A percentile compares a stretch with the other conserved stretches of the same genome.
Evolutionary conservation across 345 rosid genomes (phyloP).

Genomic region (Populus ilicifolia): DNA sequence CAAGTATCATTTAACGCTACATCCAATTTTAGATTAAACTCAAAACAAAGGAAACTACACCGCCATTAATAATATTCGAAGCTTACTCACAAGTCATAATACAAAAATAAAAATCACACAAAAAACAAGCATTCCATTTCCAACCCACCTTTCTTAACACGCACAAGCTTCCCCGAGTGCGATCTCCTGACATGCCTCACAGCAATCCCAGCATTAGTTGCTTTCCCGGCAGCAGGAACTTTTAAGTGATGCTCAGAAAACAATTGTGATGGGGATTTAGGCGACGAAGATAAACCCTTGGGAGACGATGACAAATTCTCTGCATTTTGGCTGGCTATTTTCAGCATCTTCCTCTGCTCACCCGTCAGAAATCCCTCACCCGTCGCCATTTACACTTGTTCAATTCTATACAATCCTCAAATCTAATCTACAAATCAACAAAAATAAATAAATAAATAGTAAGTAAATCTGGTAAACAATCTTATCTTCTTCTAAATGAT

Average conservation of each 20-base stretch:
- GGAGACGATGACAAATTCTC: conserved; percentile 70
- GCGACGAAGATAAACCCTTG: conserved; percentile 46
- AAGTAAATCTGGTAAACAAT: neutral
- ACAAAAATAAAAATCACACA: neutral
- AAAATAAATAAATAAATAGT: neutral
- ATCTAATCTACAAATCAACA: neutral
- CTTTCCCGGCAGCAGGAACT: conserved; percentile 64
- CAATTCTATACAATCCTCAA: conserved; percentile 11
- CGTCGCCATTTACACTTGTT: conserved; percentile 58
- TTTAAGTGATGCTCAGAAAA: conserved; percentile 64
- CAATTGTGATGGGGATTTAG: conserved; percentile 37
- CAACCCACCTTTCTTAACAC: conserved; percentile 78
- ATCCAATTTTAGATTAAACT: neutral
- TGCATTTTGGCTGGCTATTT: conserved; percentile 60
- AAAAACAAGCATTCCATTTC: neutral
- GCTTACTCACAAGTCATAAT: neutral
- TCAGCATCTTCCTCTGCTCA: conserved; percentile 73
- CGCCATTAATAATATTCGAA: neutral
- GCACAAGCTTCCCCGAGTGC: conserved; percentile 75
- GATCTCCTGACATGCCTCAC: conserved; percentile 73
- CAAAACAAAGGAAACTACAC: neutral
- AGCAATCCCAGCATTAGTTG: conserved; percentile 54
- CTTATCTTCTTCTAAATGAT: neutral
- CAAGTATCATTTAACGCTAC: neutral
- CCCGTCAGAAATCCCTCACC: conserved; percentile 73